Conservation (phyloP, 108 stramenopile genomes). For the Aureococcus anophagefferens region DNA sequence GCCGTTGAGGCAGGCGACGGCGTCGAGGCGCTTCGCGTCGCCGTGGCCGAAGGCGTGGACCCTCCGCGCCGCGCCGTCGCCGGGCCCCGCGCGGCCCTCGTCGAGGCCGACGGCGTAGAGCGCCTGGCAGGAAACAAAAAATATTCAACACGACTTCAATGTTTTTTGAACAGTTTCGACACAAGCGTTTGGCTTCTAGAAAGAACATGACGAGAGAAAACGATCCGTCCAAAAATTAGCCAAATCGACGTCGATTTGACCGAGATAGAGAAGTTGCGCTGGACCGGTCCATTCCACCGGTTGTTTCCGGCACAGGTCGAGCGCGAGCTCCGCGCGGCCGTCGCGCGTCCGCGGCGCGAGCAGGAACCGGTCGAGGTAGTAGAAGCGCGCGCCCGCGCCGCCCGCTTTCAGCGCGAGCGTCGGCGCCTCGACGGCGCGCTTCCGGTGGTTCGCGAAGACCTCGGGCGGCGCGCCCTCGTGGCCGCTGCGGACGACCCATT, state of each 20-base stretch:
- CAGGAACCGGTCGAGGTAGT: slow-evolving; percentile 11
- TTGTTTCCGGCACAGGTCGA: no score
- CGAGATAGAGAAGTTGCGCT: no score
- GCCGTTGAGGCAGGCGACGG: slow-evolving; percentile 15
- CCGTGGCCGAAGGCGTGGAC: background rate
- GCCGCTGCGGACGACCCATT: background rate
- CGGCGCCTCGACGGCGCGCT: background rate
- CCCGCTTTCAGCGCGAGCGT: background rate
- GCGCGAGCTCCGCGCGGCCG: no score
- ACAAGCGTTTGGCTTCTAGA: no score
- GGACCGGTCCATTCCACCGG: no score
- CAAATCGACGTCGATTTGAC: no score
- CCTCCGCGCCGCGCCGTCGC: no score
- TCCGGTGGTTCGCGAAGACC: background rate
- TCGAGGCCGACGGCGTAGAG: slow-evolving; percentile 4
- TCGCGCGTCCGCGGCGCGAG: background rate
- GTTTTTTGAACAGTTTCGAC: no score
- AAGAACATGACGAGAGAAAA: no score
- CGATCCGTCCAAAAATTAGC: no score
- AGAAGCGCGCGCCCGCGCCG: background rate
- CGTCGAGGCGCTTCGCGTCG: slow-evolving; percentile 1
- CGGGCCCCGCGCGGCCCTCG: background rate
- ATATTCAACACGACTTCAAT: no score
- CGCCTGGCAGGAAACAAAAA: no score
- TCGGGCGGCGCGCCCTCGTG: background rate